Evolutionary conservation across 2,329 filamentous ascomycete genomes (phyloP).

Genomic region (Lojkania enalia): DNA sequence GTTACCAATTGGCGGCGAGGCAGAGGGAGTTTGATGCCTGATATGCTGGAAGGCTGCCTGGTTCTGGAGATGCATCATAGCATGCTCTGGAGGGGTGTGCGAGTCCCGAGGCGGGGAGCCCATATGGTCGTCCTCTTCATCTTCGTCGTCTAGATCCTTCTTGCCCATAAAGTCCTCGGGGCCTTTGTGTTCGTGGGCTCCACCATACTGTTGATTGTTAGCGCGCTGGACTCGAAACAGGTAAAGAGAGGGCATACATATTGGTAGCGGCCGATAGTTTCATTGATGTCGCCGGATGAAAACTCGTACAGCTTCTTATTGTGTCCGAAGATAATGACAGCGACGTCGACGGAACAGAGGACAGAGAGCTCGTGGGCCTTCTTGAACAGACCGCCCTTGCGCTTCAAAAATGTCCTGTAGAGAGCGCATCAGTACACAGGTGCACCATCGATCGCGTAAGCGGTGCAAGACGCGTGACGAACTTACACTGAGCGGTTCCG

Average conservation of each 20-base stretch:
- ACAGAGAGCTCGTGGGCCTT: conserved; percentile 99
- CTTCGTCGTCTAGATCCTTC: conserved; percentile 71
- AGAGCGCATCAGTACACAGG: conserved; percentile 21
- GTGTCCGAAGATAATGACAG: conserved; percentile 96
- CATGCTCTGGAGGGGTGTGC: conserved; percentile 63
- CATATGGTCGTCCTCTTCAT: conserved; percentile 70
- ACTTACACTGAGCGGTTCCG: conserved; percentile 95
- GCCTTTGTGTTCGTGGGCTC: conserved; percentile 93
- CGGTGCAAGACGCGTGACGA: conserved; percentile 6
- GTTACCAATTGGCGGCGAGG: conserved; percentile 84
- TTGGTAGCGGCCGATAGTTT: conserved; percentile 85
- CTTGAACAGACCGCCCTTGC: conserved; percentile 98
- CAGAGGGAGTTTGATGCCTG: conserved; percentile 79
- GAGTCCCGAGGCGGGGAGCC: conserved; percentile 75
- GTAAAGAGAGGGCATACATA: conserved; percentile 62
- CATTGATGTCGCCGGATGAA: conserved; percentile 89
- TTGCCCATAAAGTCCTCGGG: conserved; percentile 88
- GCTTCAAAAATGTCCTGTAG: conserved; percentile 92
- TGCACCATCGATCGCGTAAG: conserved; percentile 9
- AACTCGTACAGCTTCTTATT: conserved; percentile 99
- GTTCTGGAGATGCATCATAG: conserved; percentile 55
- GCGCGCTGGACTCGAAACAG: conserved; percentile 15
- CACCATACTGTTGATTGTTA: conserved; percentile 70
- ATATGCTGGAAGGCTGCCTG: conserved; percentile 76
- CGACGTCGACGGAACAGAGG: conserved; percentile 96